phyloP scores from a whole-genome alignment of 164 flowering plant genomes.

The Nelumbo lutea region DNA sequence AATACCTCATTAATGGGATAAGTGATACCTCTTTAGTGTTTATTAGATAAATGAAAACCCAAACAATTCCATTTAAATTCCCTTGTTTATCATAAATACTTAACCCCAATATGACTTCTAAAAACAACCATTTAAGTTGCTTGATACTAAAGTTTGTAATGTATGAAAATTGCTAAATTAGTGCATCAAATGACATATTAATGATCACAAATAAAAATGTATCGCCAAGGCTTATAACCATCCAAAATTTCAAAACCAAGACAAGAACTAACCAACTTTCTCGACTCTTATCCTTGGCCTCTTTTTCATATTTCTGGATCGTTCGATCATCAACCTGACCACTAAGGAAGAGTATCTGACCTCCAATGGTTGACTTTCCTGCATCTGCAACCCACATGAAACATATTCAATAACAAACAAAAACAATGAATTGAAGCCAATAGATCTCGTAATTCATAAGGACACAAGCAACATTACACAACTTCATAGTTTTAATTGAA shows the following conservation, averaged over 20 bases:
- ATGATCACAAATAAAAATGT: not conserved
- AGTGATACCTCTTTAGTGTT: no score
- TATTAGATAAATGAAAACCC: no score
- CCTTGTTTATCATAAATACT: no score
- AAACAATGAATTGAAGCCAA: no score
- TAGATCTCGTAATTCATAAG: no score
- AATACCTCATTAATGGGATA: no score
- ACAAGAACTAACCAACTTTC: conserved; percentile 82
- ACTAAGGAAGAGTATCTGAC: conserved; percentile 91
- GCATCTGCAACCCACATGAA: conserved; percentile 59
- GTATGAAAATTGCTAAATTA: not conserved
- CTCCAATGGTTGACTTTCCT: conserved; percentile 93
- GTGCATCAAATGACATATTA: not conserved
- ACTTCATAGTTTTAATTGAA: no score
- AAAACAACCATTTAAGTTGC: not conserved
- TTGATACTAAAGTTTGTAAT: not conserved
- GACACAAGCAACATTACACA: no score
- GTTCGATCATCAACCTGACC: conserved; percentile 99
- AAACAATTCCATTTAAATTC: no score
- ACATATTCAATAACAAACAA: no score
- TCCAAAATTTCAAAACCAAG: not conserved
- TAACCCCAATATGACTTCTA: no score
- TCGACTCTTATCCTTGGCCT: conserved; percentile 95
- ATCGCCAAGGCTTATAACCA: not conserved
- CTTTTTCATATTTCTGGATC: conserved; percentile 96